Conservation (phyloP, 305 asterid genomes). For the Plantago coronopus region DNA sequence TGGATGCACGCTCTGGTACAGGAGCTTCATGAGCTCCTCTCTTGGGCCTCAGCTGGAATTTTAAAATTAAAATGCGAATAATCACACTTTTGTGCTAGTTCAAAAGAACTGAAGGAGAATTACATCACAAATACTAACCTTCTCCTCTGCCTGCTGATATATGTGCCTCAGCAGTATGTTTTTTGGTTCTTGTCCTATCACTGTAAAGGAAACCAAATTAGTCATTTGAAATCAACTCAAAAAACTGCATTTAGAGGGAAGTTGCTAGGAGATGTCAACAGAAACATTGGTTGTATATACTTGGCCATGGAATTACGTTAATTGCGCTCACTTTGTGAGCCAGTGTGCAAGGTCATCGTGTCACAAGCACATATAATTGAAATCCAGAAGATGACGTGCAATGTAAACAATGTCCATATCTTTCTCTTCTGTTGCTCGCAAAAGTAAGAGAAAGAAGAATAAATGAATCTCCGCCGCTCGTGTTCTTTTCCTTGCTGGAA, state of each 20-base stretch:
- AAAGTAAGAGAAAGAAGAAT: too few species aligned
- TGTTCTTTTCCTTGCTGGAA: too few species aligned
- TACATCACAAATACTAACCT: constrained; percentile 40
- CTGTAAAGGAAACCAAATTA: constrained; percentile 28
- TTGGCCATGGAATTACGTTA: background rate
- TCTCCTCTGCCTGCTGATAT: constrained; percentile 62
- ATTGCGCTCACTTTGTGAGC: too few species aligned
- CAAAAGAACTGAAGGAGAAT: background rate
- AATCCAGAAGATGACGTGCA: background rate
- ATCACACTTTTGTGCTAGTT: background rate
- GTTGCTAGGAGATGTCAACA: too few species aligned
- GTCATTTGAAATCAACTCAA: too few species aligned
- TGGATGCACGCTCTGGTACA: constrained; percentile 43
- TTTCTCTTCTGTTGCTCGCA: too few species aligned
- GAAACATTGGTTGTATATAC: background rate
- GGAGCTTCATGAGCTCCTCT: constrained; percentile 33
- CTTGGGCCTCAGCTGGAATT: constrained; percentile 37
- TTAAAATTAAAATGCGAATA: background rate
- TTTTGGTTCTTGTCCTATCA: constrained; percentile 56
- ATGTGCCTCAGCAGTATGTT: constrained; percentile 66
- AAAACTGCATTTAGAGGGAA: too few species aligned
- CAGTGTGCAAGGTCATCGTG: background rate
- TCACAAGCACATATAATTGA: background rate
- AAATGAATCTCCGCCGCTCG: too few species aligned
- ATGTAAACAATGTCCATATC: too few species aligned